Conservation (phyloP, 2,329 filamentous ascomycete genomes). For the Aspergillus sp. region DNA sequence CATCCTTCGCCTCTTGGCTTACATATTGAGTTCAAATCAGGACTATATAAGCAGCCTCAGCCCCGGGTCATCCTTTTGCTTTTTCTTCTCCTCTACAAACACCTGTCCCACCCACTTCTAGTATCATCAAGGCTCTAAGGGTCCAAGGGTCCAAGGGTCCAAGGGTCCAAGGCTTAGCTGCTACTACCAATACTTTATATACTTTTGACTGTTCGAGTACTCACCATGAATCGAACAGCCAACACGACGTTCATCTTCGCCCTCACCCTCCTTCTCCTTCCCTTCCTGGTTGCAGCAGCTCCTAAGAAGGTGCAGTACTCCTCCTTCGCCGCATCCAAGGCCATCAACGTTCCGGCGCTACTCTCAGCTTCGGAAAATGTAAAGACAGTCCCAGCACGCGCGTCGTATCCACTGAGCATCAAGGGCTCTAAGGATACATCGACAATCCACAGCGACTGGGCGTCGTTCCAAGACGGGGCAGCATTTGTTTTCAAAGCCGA, state of each 20-base stretch:
- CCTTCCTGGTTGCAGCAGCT: neutral
- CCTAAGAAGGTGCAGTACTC: neutral
- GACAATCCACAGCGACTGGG: conserved; percentile 32
- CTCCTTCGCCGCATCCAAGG: conserved; percentile 26
- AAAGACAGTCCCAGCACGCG: conserved; percentile 21
- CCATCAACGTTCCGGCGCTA: conserved; percentile 25
- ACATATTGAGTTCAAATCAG: neutral
- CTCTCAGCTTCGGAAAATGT: conserved; percentile 25
- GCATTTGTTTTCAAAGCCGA: conserved; percentile 30
- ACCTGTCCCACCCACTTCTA: neutral
- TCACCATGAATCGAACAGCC: neutral
- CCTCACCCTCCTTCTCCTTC: neutral
- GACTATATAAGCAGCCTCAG: neutral
- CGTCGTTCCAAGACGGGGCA: conserved; percentile 25
- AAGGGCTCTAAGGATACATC: conserved; percentile 17
- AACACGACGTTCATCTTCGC: neutral
- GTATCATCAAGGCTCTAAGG: neutral
- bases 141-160: neutral
- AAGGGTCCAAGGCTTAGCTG: neutral
- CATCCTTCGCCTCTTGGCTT: neutral
- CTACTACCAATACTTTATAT: neutral
- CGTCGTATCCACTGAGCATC: conserved; percentile 25
- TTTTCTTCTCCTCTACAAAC: neutral
- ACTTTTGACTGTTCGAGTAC: conserved; percentile 5
- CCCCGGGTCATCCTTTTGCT: neutral